These are phyloP conservation scores for Amoebophrya sp. DNA, from an alignment of 169 alveolate genomes.

Conservation along the genomic window DNA sequence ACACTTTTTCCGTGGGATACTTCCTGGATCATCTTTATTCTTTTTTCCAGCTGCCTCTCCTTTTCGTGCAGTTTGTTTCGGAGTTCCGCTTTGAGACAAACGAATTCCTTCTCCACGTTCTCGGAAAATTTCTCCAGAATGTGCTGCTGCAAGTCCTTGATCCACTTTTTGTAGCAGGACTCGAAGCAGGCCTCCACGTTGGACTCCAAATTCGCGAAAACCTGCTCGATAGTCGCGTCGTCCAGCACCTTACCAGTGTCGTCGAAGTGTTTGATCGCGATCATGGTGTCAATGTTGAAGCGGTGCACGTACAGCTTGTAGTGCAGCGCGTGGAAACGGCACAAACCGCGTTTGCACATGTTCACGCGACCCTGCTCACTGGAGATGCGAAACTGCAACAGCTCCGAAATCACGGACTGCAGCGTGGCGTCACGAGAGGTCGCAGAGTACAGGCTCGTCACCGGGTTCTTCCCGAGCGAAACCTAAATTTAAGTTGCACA, in stretches of 20 bases:
- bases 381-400: neutral
- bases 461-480: neutral
- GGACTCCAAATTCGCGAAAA: neutral
- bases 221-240: slow-evolving; percentile 11
- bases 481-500: too few relatives aligned
- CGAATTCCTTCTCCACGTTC: neutral
- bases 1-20: too few relatives aligned
- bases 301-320: slow-evolving; percentile 24
- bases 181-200: neutral
- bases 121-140: neutral
- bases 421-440: neutral
- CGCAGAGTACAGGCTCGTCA: neutral
- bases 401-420: neutral
- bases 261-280: neutral
- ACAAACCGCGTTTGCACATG: neutral
- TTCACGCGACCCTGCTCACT: neutral
- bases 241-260: neutral
- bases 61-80: neutral
- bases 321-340: slow-evolving; percentile 1
- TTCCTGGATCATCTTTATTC: neutral
- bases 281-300: neutral
- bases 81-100: neutral
- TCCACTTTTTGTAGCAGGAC: neutral
- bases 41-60: neutral
- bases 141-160: neutral